Percentiles rank a stretch among this genome's conserved stretches.
Conservation (phyloP, 1,284 basidiomycete genomes). For the Butyriboletus appendiculatus region DNA sequence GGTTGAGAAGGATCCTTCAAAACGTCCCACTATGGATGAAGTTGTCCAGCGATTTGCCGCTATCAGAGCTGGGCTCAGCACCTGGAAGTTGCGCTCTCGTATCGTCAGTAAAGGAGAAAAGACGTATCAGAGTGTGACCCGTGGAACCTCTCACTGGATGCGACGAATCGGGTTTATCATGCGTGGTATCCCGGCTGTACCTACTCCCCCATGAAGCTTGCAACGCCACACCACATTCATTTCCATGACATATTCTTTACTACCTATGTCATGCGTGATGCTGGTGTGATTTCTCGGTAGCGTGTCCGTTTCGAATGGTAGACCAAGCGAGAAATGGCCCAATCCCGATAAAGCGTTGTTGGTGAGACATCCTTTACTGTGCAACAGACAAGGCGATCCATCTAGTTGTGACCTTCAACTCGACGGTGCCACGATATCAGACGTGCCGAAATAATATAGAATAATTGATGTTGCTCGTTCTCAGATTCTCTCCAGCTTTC, state of each 20-base stretch:
- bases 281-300: neutral
- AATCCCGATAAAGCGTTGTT: neutral
- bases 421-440: neutral
- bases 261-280: neutral
- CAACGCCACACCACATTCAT: neutral
- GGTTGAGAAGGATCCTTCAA: constrained; percentile 18
- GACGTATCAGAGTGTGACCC: neutral
- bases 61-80: constrained; percentile 1
- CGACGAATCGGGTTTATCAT: constrained; percentile 11
- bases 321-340: neutral
- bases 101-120: constrained; percentile 9
- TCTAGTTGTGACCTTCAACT: too few species aligned
- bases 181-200: constrained; percentile 13
- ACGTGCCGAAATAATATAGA: neutral
- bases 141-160: constrained; percentile 15
- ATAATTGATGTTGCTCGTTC: neutral
- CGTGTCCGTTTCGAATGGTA: neutral
- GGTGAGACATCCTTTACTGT: neutral
- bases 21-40: constrained; percentile 22
- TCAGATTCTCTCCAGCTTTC: neutral
- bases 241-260: neutral
- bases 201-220: neutral
- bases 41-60: constrained; percentile 13
- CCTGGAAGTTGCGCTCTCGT: constrained; percentile 22
- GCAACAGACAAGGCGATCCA: too few species aligned